Base-by-base conservation (phyloP, 805 yeast species). In the Maudiozyma turicensis region DNA sequence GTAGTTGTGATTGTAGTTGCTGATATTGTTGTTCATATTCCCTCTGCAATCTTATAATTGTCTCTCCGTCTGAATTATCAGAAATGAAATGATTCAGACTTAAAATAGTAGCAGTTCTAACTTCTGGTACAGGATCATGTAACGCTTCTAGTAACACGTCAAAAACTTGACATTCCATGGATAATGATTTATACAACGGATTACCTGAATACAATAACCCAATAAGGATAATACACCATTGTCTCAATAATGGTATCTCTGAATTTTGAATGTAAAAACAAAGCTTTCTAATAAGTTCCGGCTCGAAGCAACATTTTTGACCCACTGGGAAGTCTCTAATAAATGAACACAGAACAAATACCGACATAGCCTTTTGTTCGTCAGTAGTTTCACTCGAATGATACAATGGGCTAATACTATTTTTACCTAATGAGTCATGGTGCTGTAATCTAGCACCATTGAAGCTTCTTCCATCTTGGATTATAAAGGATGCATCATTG, bases 311-410 rank as follows among this genome's bases (percentile, higher is more conserved):
- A 32, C 85, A 72, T 50, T 85, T 76, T 61, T 89, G 96, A 0
- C 95, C 97, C 50, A 78, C 76, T 44, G 77, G 77, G 65, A 80
- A 86, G 45, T 86, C 95, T 52, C 86, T 77, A 40, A 89, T 84
- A 67, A 93, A 91, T 52, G 90, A 74, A 0, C 96, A 77, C 30
- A 91, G 69, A 14, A 93, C 88, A 60, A 93, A 87, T 0, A 95
- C 95, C 67, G 97, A 85, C 87, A 91, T 86, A 0, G 98, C 97
- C 62, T 88, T 83, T 61, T 91, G 96, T 57, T 88, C 95, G 57
- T 84, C 88, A 48, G 80, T 79, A 8, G 69, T 66, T 48, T 64
- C 64, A 49, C 57, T 65, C 2, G 59, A 54, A n/a, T 50, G 55
- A 46, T 54, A 55, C 9, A 47, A 32, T 14, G 43, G 30, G 6